These are phyloP conservation scores for Rhynchosporium secalis DNA, from an alignment of 2,329 filamentous ascomycete species.

Conservation along the genomic window DNA sequence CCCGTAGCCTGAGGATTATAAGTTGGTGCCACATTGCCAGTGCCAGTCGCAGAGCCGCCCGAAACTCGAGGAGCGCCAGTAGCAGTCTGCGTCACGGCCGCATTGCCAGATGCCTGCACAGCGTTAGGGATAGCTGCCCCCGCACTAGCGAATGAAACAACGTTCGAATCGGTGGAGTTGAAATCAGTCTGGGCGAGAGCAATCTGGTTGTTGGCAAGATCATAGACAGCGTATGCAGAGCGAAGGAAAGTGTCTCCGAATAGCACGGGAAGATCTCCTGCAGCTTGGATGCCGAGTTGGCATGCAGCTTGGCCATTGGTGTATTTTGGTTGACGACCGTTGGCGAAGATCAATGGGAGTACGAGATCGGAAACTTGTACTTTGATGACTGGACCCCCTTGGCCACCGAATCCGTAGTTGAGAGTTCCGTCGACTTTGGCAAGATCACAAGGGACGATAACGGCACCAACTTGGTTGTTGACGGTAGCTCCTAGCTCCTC, in stretches of 20 bases:
- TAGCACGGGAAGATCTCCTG: slow-evolving; percentile 35
- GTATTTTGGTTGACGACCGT: slow-evolving; percentile 39
- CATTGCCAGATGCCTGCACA: slow-evolving; percentile 28
- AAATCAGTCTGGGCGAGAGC: slow-evolving; percentile 52
- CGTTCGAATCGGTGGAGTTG: slow-evolving; percentile 41
- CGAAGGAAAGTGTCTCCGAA: slow-evolving; percentile 56
- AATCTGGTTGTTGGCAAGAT: slow-evolving; percentile 52
- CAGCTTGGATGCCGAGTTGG: slow-evolving; percentile 54
- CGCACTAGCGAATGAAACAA: slow-evolving; percentile 36
- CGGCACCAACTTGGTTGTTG: slow-evolving; percentile 45
- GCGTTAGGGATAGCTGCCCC: slow-evolving; percentile 37
- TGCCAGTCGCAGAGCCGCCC: slow-evolving; percentile 21
- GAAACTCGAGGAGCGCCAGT: slow-evolving; percentile 33
- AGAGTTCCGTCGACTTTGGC: slow-evolving; percentile 45
- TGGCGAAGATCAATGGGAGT: slow-evolving; percentile 35
- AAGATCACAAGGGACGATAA: slow-evolving; percentile 50
- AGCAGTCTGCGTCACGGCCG: slow-evolving; percentile 36
- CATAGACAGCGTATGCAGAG: slow-evolving; percentile 56
- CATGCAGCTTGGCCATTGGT: slow-evolving; percentile 44
- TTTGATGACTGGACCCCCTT: slow-evolving; percentile 46
- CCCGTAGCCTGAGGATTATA: slow-evolving; percentile 35
- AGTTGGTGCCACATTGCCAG: slow-evolving; percentile 25
- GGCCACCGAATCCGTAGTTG: slow-evolving; percentile 51
- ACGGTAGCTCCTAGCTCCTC: slow-evolving; percentile 49
- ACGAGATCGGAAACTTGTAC: slow-evolving; percentile 51